Percentiles rank a stretch among this genome's conserved stretches.
Evolutionary conservation across 495 filamentous ascomycete species (phyloP).

Genomic region (Neohortaea acidophila): DNA sequence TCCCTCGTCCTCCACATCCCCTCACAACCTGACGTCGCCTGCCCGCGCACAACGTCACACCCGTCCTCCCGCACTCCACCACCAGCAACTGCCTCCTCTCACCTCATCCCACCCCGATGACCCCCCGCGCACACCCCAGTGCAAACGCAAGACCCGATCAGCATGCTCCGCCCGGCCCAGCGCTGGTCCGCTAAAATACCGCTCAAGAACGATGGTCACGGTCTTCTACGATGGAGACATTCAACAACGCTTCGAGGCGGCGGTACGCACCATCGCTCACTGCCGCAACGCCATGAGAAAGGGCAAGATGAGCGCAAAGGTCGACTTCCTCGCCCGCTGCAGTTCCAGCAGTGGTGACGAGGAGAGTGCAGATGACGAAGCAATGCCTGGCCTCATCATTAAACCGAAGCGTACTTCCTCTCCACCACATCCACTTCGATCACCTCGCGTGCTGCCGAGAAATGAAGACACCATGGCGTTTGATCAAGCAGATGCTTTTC

Average conservation of each 20-base stretch:
- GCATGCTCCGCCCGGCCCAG: conserved; percentile 33
- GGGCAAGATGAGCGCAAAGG: conserved; percentile 53
- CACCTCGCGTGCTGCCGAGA: neutral
- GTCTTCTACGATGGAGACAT: conserved; percentile 82
- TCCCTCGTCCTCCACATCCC: too few relatives aligned
- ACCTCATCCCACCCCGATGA: too few relatives aligned
- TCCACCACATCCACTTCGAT: neutral
- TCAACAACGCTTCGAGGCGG: conserved; percentile 60
- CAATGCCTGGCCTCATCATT: too few relatives aligned
- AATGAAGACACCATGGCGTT: conserved; percentile 30
- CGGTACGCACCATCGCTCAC: conserved; percentile 66
- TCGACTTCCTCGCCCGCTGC: conserved; percentile 42
- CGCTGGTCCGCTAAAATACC: conserved; percentile 41
- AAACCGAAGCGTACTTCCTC: neutral
- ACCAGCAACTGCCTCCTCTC: too few relatives aligned
- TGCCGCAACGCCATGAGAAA: conserved; percentile 70
- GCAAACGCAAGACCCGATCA: conserved; percentile 46
- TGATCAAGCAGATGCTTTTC: conserved; percentile 55
- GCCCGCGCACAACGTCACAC: too few relatives aligned
- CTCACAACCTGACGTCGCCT: too few relatives aligned
- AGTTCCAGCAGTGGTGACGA: conserved; percentile 26
- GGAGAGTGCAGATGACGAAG: conserved; percentile 23
- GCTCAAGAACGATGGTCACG: conserved; percentile 63
- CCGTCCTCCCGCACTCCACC: too few relatives aligned
- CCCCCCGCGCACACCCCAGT: too few relatives aligned